phyloP scores from a whole-genome alignment of 305 asterid genomes.

The Fraxinus paxiana region DNA sequence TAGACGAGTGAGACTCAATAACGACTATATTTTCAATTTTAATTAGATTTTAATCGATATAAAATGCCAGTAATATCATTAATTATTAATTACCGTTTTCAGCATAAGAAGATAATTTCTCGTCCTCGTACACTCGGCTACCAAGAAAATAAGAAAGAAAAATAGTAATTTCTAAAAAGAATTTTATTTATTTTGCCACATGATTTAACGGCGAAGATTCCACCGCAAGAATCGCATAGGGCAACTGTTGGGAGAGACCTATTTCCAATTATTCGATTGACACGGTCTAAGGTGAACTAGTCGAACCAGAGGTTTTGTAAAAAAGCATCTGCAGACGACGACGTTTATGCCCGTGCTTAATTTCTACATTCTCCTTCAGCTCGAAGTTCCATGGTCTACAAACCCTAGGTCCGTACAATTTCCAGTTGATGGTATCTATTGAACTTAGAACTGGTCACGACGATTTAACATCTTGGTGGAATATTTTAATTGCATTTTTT shows the following conservation, averaged over 20 bases:
- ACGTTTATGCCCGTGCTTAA: conserved; percentile 14
- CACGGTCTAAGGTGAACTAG: conserved; percentile 38
- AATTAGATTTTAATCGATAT: no score
- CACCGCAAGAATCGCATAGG: conserved; percentile 21
- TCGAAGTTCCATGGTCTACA: conserved; percentile 27
- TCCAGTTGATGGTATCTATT: background rate
- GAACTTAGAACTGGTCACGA: background rate
- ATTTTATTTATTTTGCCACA: conserved; percentile 11
- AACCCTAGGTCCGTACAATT: conserved; percentile 49
- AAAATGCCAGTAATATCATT: no score
- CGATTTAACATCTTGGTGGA: background rate
- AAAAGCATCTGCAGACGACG: conserved; percentile 16
- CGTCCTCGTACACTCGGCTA: background rate
- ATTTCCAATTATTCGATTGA: conserved; percentile 21
- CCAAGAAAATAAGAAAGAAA: background rate
- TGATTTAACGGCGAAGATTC: conserved; percentile 35
- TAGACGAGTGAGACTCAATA: no score
- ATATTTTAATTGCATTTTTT: background rate
- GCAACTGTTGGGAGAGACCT: conserved; percentile 12
- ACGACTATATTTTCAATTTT: no score
- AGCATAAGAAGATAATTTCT: background rate
- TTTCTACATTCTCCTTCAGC: background rate
- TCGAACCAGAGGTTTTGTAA: conserved; percentile 6
- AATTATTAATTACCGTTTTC: background rate
- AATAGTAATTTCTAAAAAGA: background rate